A percentile compares a stretch with the other conserved stretches of the same genome.
phyloP scores from a whole-genome alignment of 805 yeast genomes.

The Schizosaccharomyces japonicus region DNA sequence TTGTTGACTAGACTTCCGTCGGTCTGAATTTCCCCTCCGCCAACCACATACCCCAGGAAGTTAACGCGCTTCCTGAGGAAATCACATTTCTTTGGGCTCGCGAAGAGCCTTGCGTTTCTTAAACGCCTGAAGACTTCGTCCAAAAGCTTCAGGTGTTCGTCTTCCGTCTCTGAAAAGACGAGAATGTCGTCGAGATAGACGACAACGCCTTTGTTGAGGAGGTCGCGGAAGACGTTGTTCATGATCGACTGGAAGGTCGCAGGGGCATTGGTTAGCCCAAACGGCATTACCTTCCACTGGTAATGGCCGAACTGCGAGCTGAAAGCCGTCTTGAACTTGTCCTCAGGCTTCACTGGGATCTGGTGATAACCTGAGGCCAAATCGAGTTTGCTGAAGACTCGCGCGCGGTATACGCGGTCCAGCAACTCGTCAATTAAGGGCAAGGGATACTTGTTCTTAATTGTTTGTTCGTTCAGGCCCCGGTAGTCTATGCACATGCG shows the following conservation, averaged over 20 bases:
- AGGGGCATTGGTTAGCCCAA: conserved; percentile 15
- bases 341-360: neutral
- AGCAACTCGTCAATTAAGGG: too few species aligned
- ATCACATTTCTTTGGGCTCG: conserved; percentile 4
- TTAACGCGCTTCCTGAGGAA: neutral
- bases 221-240: conserved; percentile 7
- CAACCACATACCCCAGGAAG: neutral
- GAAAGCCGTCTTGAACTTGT: conserved; percentile 13
- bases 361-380: too few species aligned
- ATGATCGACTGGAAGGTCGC: conserved; percentile 12
- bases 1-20: neutral
- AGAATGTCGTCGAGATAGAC: conserved; percentile 13
- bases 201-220: conserved; percentile 6
- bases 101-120: neutral
- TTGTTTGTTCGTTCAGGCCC: too few species aligned
- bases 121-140: conserved; percentile 1
- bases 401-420: conserved; percentile 7
- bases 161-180: conserved; percentile 6
- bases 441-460: too few species aligned
- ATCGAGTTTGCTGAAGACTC: conserved; percentile 8
- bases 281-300: conserved; percentile 14
- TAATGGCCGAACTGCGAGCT: conserved; percentile 10
- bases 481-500: too few species aligned
- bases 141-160: conserved; percentile 8
- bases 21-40: conserved; percentile 6